phyloP scores from a whole-genome alignment of 2,329 filamentous ascomycete species.

The Ophiostoma sp. region DNA sequence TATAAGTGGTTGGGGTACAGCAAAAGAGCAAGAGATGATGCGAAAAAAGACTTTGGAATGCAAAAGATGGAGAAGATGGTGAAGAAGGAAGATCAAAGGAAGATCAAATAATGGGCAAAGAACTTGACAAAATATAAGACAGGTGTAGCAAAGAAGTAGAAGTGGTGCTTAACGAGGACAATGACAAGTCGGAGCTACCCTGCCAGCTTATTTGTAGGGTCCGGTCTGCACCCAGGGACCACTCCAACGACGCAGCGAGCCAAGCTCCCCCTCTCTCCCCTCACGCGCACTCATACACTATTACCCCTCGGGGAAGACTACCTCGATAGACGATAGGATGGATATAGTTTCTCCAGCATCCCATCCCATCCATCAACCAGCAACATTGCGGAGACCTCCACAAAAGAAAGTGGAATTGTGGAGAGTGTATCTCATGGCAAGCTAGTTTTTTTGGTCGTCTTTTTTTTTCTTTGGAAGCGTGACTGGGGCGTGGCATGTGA shows the following conservation, averaged over 20 bases:
- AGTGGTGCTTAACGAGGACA: conserved; percentile 14
- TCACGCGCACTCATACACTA: too few relatives aligned
- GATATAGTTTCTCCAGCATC: conserved; percentile 19
- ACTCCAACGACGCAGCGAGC: neutral
- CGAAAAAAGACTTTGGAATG: neutral
- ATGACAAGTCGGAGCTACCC: conserved; percentile 4
- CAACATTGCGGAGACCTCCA: conserved; percentile 21
- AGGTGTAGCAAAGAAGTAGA: neutral
- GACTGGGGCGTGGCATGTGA: conserved; percentile 14
- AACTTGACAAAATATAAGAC: neutral
- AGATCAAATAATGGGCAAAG: neutral
- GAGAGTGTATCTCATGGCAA: conserved; percentile 9
- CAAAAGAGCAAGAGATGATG: neutral
- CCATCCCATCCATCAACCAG: neutral
- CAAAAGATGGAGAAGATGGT: neutral
- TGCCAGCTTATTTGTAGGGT: conserved; percentile 18
- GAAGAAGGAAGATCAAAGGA: neutral
- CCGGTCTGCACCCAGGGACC: neutral
- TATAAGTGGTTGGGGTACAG: neutral
- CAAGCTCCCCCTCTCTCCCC: conserved; percentile 17
- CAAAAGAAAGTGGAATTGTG: conserved; percentile 21
- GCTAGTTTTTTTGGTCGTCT: conserved; percentile 5
- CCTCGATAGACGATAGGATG: conserved; percentile 4
- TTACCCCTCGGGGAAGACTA: conserved; percentile 11
- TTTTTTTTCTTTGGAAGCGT: neutral